Evolutionary conservation across 495 filamentous ascomycete species (phyloP).

Genomic region (Astrocystis sublimbata): DNA sequence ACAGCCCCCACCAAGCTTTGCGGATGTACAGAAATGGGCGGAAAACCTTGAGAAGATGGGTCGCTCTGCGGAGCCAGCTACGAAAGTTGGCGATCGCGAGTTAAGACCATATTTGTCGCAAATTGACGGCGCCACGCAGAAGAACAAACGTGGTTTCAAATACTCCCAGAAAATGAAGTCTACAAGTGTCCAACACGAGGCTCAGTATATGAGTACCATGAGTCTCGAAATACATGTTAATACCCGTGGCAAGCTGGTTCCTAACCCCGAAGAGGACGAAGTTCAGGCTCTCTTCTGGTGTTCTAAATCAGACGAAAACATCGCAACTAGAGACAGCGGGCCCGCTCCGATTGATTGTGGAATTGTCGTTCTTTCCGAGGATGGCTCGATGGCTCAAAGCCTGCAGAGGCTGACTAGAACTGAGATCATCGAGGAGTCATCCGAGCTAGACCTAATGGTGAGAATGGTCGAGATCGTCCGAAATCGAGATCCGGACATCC

Average conservation of each 20-base stretch:
- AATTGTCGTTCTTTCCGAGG: constrained; percentile 63
- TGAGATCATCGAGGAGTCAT: constrained; percentile 70
- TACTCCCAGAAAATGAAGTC: constrained; percentile 78
- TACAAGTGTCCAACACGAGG: constrained; percentile 78
- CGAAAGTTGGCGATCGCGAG: constrained; percentile 34
- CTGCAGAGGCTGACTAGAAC: constrained; percentile 51
- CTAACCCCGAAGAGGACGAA: constrained; percentile 88
- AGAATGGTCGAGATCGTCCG: constrained; percentile 85
- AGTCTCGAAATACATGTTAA: constrained; percentile 95
- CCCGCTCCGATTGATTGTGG: constrained; percentile 47
- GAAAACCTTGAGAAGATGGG: constrained; percentile 35
- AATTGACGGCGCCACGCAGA: constrained; percentile 87
- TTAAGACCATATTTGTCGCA: constrained; percentile 64
- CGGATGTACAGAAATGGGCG: constrained; percentile 73
- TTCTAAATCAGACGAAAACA: constrained; percentile 68
- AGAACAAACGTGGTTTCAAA: constrained; percentile 79
- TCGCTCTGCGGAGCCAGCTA: constrained; percentile 56
- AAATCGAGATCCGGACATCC: constrained; percentile 81
- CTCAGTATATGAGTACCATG: constrained; percentile 96
- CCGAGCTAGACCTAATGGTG: constrained; percentile 82
- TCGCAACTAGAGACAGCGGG: constrained; percentile 45
- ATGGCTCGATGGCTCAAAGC: constrained; percentile 52
- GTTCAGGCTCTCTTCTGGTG: constrained; percentile 92
- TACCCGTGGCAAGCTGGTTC: constrained; percentile 73
- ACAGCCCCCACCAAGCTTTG: constrained; percentile 64